phyloP scores from a whole-genome alignment of 1,284 basidiomycete species.

The Rhodotorula mucilaginosa region DNA sequence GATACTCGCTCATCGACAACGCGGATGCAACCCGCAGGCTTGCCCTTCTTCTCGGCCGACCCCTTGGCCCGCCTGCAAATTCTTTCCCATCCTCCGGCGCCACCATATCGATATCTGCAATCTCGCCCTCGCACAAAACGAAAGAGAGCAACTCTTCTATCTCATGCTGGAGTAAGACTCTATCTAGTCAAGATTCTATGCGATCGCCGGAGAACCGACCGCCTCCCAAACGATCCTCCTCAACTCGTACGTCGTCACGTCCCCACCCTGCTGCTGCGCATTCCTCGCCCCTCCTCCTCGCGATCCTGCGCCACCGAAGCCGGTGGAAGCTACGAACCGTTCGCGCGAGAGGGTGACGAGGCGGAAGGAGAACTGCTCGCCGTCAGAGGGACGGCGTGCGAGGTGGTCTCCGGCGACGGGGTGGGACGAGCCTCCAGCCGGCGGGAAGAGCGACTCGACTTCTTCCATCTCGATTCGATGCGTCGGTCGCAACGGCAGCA shows the following conservation, averaged over 20 bases:
- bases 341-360: neutral
- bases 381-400: neutral
- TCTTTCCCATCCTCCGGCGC: too few species aligned
- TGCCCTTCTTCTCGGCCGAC: constrained; percentile 19
- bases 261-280: neutral
- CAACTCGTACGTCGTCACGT: constrained; percentile 2
- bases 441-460: constrained; percentile 60
- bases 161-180: neutral
- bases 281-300: neutral
- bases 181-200: neutral
- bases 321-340: constrained; percentile 1
- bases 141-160: too few species aligned
- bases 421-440: neutral
- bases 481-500: constrained; percentile 68
- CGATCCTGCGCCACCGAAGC: neutral
- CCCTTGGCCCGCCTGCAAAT: constrained; percentile 9
- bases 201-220: neutral
- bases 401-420: neutral
- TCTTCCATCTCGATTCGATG: constrained; percentile 61
- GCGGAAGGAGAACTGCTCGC: neutral
- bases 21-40: constrained; percentile 12
- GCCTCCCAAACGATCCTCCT: constrained; percentile 10
- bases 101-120: too few species aligned
- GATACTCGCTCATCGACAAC: neutral
- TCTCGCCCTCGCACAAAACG: too few species aligned